Evolutionary conservation across 805 yeast genomes (phyloP).

Genomic region (Candida boidinii): DNA sequence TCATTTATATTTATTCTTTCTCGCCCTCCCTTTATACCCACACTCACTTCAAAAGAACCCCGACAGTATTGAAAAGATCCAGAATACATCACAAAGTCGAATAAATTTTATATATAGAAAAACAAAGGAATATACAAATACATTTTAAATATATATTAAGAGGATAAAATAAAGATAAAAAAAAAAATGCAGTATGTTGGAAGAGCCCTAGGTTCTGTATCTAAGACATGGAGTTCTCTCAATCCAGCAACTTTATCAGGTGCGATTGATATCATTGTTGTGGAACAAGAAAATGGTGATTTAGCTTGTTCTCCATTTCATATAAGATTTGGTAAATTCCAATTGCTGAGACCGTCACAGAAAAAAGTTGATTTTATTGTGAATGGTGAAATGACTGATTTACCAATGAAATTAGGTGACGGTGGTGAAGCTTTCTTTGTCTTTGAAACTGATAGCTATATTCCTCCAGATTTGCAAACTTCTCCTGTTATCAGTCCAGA

Average conservation of each 20-base stretch:
- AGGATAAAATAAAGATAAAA: too few relatives aligned
- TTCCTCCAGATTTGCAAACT: constrained; percentile 73
- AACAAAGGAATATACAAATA: too few relatives aligned
- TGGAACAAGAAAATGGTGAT: constrained; percentile 74
- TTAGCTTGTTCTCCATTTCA: constrained; percentile 91
- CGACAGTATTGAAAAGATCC: too few relatives aligned
- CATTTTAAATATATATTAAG: too few relatives aligned
- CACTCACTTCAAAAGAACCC: too few relatives aligned
- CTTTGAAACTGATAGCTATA: constrained; percentile 69
- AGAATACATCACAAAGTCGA: too few relatives aligned
- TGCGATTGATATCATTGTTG: constrained; percentile 93
- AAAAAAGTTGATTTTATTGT: constrained; percentile 87
- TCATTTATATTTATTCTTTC: too few relatives aligned
- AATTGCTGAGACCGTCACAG: constrained; percentile 86
- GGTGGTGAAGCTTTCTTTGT: constrained; percentile 98
- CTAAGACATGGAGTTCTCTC: constrained; percentile 94
- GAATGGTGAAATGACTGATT: constrained; percentile 69
- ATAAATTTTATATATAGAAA: too few relatives aligned
- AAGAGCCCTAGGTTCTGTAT: constrained; percentile 87
- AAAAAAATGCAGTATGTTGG: constrained; percentile 95
- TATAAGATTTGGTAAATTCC: constrained; percentile 91
- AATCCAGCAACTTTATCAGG: constrained; percentile 96
- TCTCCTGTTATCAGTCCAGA: constrained; percentile 75
- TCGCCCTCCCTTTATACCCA: too few relatives aligned
- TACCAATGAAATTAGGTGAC: constrained; percentile 95